Conservation (phyloP, 139 green algal genomes). For the Auxenochlorella protothecoides region DNA sequence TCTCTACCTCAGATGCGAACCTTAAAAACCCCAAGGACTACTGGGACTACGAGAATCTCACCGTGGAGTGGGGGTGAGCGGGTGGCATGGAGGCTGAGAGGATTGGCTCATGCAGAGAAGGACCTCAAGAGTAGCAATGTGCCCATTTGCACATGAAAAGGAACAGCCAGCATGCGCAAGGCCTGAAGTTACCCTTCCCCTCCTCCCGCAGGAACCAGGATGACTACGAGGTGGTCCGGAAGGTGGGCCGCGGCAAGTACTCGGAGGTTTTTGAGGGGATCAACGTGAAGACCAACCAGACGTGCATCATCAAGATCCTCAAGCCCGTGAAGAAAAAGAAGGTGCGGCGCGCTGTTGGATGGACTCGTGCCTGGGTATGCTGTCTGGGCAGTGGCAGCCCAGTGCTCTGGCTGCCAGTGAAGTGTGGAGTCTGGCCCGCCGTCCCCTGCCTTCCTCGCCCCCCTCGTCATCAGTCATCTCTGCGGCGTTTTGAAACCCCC, state of each 20-base stretch:
- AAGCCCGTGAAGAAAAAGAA: slow-evolving; percentile 99
- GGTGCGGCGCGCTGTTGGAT: slow-evolving; percentile 11
- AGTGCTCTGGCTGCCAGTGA: no score
- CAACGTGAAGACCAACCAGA: slow-evolving; percentile 53
- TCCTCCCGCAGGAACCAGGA: slow-evolving; percentile 60
- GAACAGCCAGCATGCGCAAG: background rate
- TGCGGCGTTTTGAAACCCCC: background rate
- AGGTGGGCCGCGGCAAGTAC: slow-evolving; percentile 97
- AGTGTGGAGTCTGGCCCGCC: no score
- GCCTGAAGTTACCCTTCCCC: no score
- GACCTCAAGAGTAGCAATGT: background rate
- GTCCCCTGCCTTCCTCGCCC: no score
- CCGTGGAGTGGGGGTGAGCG: slow-evolving; percentile 65
- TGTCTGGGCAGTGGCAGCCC: background rate
- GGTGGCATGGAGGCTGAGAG: background rate
- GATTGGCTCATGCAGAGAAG: no score
- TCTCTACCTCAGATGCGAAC: slow-evolving; percentile 56
- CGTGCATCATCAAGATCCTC: slow-evolving; percentile 96
- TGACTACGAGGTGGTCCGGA: slow-evolving; percentile 92
- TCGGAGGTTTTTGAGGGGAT: slow-evolving; percentile 98
- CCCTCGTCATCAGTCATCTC: no score
- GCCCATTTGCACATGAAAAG: background rate
- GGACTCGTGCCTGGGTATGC: background rate
- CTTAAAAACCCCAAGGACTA: slow-evolving; percentile 66
- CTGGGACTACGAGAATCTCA: slow-evolving; percentile 90